These are phyloP conservation scores for Coelastrella sp. DNA, from an alignment of 139 green algal genomes.

Conservation along the genomic window DNA sequence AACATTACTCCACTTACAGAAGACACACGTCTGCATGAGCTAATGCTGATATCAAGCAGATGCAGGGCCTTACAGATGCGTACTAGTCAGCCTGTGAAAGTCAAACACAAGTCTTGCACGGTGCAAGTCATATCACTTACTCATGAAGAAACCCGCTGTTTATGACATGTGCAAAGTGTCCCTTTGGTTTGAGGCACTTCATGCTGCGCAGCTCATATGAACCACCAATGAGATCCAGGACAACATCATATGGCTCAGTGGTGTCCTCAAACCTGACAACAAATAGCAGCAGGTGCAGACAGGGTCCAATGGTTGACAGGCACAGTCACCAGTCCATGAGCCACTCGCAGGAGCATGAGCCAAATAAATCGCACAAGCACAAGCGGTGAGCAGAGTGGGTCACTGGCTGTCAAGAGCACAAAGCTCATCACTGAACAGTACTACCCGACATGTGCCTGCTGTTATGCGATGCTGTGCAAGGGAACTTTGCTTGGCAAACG, in stretches of 20 bases:
- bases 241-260: conserved; percentile 48
- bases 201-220: conserved; percentile 49
- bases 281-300: neutral
- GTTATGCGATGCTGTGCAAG: too few species aligned
- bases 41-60: too few species aligned
- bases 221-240: conserved; percentile 55
- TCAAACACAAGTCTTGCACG: neutral
- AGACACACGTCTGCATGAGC: too few species aligned
- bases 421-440: too few species aligned
- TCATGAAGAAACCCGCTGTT: conserved; percentile 21
- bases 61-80: too few species aligned
- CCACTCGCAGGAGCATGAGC: too few species aligned
- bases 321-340: neutral
- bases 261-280: conserved; percentile 35
- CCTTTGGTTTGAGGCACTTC: neutral
- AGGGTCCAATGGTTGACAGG: neutral
- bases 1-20: neutral
- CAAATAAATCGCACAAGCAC: too few species aligned
- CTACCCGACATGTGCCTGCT: too few species aligned
- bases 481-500: too few species aligned
- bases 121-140: neutral
- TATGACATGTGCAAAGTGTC: conserved; percentile 25
- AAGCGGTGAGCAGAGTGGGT: too few species aligned
- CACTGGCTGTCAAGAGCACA: too few species aligned
- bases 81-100: neutral